Evolutionary conservation across 768 basidiomycete genomes (phyloP).

Genomic region (Kwoniella pini): DNA sequence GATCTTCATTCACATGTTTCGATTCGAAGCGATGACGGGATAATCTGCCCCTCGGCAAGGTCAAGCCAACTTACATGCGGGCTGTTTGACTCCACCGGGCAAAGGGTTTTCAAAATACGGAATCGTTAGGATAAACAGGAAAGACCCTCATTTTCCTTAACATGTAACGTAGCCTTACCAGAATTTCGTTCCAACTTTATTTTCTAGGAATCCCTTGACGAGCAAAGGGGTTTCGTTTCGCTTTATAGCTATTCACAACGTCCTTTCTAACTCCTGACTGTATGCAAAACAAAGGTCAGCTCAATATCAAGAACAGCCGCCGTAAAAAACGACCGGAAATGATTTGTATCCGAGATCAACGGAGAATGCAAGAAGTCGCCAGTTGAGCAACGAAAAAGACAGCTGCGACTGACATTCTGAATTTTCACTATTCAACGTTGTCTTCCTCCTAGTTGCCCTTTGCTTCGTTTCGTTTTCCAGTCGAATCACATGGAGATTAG

Average conservation of each 20-base stretch:
- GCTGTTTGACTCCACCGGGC: too few species aligned
- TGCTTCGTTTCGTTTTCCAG: background rate
- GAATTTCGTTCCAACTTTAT: background rate
- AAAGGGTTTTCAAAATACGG: background rate
- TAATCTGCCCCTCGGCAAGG: too few species aligned
- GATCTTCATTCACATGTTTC: too few species aligned
- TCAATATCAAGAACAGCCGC: too few species aligned
- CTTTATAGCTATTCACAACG: background rate
- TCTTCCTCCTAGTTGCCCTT: too few species aligned
- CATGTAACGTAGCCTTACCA: slow-evolving; percentile 10
- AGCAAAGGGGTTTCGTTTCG: background rate
- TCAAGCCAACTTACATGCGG: too few species aligned
- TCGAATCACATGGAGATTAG: background rate
- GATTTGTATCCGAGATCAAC: background rate
- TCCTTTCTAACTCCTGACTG: background rate
- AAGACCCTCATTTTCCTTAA: background rate
- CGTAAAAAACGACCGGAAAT: background rate
- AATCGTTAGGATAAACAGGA: background rate
- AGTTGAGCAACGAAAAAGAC: too few species aligned
- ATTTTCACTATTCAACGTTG: too few species aligned
- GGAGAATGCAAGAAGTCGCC: background rate
- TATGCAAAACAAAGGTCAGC: too few species aligned
- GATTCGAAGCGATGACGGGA: too few species aligned
- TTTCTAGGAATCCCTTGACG: background rate
- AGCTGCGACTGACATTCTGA: too few species aligned